Evolutionary conservation across 2,329 filamentous ascomycete genomes (phyloP), one percentile per base, ranked within the genome.

Genomic region (Ampelomyces quisqualis): DNA sequence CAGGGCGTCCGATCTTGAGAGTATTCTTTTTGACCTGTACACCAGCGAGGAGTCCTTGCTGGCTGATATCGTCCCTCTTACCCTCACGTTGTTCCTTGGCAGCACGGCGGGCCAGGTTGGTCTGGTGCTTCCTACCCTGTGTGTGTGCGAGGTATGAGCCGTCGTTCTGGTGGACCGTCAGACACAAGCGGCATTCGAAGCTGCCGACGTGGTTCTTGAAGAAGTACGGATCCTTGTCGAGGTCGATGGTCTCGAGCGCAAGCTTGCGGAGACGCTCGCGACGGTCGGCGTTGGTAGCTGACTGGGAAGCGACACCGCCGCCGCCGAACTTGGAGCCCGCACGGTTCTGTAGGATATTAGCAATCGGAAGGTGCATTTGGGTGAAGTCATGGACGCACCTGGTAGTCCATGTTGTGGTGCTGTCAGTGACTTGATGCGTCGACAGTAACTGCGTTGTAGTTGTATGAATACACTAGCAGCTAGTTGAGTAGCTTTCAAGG

Each of bases 121-220:
- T 97, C 75, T 98, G 93, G 73, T 98, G 93, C 75, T 98, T 98
- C 67, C 93, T 89, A 43, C 93, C 93, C 73, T 98, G 93, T 3
- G 93, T 98, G 73, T 98, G 93, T 1, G 93, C 93, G 55, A 98
- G 89, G 72, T 98, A 98, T 33, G 90, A 96, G 50, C 93, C 93
- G 74, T 98, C 93, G 70, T 98, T 98, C 65, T 98, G 93, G 77
- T 98, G 93, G 4, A 97, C 91, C 0, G 93, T 98, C 18, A 98
- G 77, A 65, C 93, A 98, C 27, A 98, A 85, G 20, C 93, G 88
- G 70, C 93, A 98, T 72, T 98, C 93, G 72, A 96, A 98, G 64
- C 86, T 93, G 64, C 93, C 93, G 60, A 97, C 88, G 72, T 98
- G 91, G 77, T 98, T 98, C 71, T 95, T 95, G 84, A 98, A 98